Conservation (phyloP, 306 rosid species). For the Hippophae gyantsensis region DNA sequence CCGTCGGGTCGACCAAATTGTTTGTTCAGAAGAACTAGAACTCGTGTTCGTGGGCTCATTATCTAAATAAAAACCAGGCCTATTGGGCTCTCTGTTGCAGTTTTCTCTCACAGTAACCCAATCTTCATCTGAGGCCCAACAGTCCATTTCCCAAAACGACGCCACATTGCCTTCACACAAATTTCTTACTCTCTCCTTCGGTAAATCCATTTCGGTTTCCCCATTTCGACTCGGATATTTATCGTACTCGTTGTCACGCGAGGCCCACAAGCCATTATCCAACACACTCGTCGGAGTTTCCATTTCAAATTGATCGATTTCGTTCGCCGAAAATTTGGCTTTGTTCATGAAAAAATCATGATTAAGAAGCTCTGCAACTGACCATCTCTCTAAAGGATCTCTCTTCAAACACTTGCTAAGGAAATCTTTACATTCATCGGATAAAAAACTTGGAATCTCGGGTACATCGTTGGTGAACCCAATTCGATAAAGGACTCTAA, state of each 20-base stretch:
- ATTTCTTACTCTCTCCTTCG: constrained; percentile 34
- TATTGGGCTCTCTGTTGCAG: constrained; percentile 7
- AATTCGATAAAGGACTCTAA: constrained; percentile 42
- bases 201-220: constrained; percentile 12
- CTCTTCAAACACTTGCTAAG: constrained; percentile 53
- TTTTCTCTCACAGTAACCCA: constrained; percentile 69
- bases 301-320: constrained; percentile 1
- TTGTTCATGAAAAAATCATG: constrained; percentile 45
- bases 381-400: constrained; percentile 58
- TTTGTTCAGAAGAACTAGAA: too few relatives aligned
- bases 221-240: constrained; percentile 18
- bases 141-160: constrained; percentile 11
- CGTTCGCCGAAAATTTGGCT: constrained; percentile 5
- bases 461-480: constrained; percentile 53
- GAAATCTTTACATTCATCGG: constrained; percentile 63
- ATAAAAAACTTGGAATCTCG: constrained; percentile 49
- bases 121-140: constrained; percentile 42
- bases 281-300: constrained; percentile 59
- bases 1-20: too few relatives aligned
- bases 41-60: too few relatives aligned
- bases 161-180: constrained; percentile 21
- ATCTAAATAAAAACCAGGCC: not conserved
- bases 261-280: constrained; percentile 32
- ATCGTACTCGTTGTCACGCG: constrained; percentile 7
- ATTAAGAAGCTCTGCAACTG: constrained; percentile 50